Evolutionary conservation across 352 stramenopile species (phyloP).

Genomic region (Thalassiosira exigua): DNA sequence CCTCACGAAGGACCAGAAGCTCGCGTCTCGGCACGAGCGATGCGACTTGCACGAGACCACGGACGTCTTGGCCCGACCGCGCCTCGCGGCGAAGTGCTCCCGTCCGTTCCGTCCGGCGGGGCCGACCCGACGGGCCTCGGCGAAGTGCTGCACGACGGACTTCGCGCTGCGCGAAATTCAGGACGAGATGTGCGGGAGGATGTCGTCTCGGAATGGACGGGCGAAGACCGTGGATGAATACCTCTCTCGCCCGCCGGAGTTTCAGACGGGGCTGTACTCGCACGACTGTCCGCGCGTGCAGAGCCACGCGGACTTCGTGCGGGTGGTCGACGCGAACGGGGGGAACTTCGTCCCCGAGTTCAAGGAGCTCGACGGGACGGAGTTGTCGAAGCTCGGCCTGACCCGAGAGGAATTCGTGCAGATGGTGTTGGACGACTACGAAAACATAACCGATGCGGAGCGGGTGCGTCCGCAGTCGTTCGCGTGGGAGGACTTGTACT

Average conservation of each 20-base stretch:
- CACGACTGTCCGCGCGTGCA: slow-evolving; percentile 50
- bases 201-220: slow-evolving; percentile 44
- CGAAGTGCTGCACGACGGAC: slow-evolving; percentile 78
- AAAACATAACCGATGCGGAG: slow-evolving; percentile 8
- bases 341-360: slow-evolving; percentile 62
- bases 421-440: background rate
- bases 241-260: slow-evolving; percentile 1
- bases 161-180: slow-evolving; percentile 84
- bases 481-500: slow-evolving; percentile 33
- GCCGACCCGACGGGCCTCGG: slow-evolving; percentile 21
- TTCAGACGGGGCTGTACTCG: slow-evolving; percentile 46
- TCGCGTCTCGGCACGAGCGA: slow-evolving; percentile 82
- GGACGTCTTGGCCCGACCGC: slow-evolving; percentile 71
- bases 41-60: slow-evolving; percentile 85
- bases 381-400: slow-evolving; percentile 6
- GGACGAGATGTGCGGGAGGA: slow-evolving; percentile 52
- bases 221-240: slow-evolving; percentile 19
- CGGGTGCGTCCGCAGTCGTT: slow-evolving; percentile 1
- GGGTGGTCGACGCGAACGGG: slow-evolving; percentile 53
- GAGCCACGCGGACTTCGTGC: slow-evolving; percentile 61
- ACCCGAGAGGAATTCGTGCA: slow-evolving; percentile 2
- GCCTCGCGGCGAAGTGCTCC: slow-evolving; percentile 82
- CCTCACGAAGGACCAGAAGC: slow-evolving; percentile 81
- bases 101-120: slow-evolving; percentile 58
- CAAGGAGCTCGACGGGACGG: slow-evolving; percentile 51